A percentile compares a stretch with the other conserved stretches of the same genome.
Conservation (phyloP, 805 yeast genomes). For the Sugiyamaella valdiviana region DNA sequence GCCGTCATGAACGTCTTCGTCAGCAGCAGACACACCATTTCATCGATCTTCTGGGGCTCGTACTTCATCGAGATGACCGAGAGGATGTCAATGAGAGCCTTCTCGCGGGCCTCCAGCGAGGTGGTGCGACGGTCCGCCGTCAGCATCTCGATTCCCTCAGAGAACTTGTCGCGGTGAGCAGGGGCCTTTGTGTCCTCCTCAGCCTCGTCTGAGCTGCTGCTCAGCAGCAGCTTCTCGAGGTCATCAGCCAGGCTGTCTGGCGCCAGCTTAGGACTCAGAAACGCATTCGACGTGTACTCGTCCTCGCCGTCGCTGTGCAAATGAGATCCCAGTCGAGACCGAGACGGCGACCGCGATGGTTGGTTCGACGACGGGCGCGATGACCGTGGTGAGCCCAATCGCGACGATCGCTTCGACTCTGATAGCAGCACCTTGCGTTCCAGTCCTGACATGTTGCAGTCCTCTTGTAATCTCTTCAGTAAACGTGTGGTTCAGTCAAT, state of each 20-base stretch:
- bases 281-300: constrained; percentile 19
- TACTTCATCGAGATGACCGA: constrained; percentile 26
- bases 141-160: constrained; percentile 24
- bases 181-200: constrained; percentile 9
- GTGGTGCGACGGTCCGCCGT: constrained; percentile 28
- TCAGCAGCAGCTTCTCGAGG: constrained; percentile 12
- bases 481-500: not conserved
- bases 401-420: constrained; percentile 8
- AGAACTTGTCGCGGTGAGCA: constrained; percentile 17
- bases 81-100: constrained; percentile 27
- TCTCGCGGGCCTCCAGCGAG: constrained; percentile 29
- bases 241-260: constrained; percentile 17
- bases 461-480: not conserved
- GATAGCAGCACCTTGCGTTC: not conserved
- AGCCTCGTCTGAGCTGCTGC: not conserved
- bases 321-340: constrained; percentile 13
- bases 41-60: constrained; percentile 27
- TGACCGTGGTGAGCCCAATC: constrained; percentile 9
- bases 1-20: constrained; percentile 22
- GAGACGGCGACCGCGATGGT: constrained; percentile 17
- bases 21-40: constrained; percentile 15
- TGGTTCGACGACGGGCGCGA: constrained; percentile 11
- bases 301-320: constrained; percentile 16
- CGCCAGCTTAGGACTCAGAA: constrained; percentile 12
- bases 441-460: not conserved